Base-by-base conservation (phyloP, 2,329 filamentous ascomycete species). In the Ambrosiella beaveri region DNA sequence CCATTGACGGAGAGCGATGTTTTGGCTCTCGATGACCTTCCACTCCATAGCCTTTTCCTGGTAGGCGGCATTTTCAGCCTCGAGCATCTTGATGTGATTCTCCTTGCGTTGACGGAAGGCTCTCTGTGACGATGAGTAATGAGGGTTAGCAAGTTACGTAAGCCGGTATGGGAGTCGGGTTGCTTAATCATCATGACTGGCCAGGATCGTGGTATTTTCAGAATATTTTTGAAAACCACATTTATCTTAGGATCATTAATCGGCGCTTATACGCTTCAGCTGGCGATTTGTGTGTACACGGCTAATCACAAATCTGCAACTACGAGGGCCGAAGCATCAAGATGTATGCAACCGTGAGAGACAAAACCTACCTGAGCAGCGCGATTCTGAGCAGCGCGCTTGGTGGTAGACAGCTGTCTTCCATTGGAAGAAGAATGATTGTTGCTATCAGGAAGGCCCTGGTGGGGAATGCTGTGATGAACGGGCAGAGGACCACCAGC, bases 51-150 rank as follows among this genome's bases (percentile, higher is more conserved):
- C 86, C 70, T 95, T 80, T 15, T 81, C 77, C 64, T 81, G 78
- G 63, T 82, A 86, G 37, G 93, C 87, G 65, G 88, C 84, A 56
- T 96, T 88, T 68, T 97, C 88, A 67, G 93, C 86, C 71, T 98
- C 93, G 6, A 98, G 79, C 69, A 95, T 94, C 74, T 95, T 95
- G 70, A 98, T 98, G 69, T 98, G 96, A 51, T 88, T 87, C 71
- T 98, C 93, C 69, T 98, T 98, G 62, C 93, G 86, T 72, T 97
- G 90, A 47, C 93, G 87, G 72, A 98, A 98, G 47, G 93, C 93
- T 68, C 93, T 82, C 91, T 98, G 65, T n/a, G 13, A 15, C 6
- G 27, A n/a, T 40, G 38, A 35, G 35, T 12, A 41, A 41, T 44
- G 52, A 54, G 52, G 52, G 52, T 54, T 54, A 45, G 66, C 70